Base-by-base conservation (phyloP, 345 rosid genomes). In the Nephelium lappaceum region DNA sequence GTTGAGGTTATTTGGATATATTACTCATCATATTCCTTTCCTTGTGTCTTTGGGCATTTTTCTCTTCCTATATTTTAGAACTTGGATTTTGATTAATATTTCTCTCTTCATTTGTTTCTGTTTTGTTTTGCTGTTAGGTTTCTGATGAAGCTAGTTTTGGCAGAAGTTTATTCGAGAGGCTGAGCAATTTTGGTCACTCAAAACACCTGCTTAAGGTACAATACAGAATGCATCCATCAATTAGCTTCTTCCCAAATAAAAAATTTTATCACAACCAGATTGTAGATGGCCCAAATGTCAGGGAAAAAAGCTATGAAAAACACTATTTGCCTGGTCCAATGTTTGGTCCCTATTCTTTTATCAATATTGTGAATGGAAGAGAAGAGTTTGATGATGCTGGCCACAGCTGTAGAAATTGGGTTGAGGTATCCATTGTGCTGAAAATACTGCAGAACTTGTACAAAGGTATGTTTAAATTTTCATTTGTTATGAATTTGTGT, bases 171-270 rank as follows among this genome's bases (percentile, higher is more conserved):
- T 91, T 91, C 67, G 90, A 89, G 39, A 90, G 97, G 75, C 73
- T 93, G 76, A 88, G 80, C 47, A 11, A 75, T 0, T 73, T 89
- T 36, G 89, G 85, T 11, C 85, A 89, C 23, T 1, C 78, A 2
- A 91, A 85, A 71, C 91, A 91, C 53, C 83, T 88, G 38, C 73
- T 93, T 6, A 74, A 87, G 66, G 84, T 80, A 58, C 98, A 93
- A 67, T 90, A 91, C 77, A 80, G 98, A 27, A 93, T 93, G 98
- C 98, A 93, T 84, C 98, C 96, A 6, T 82, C 86, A 0, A 91
- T 93, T n/a, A 87, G 94, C 76, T 53, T 6, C 51, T 90, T 93
- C 51, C 91, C 98, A 0, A 93, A 82, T 73, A 67, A 39, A 39
- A 76, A 75, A 6, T 90, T 93, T 79, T 91, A 93, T 21, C 19